A percentile compares a stretch with the other conserved stretches of the same genome.
These are phyloP conservation scores for Myriosclerotinia scirpicola DNA, from an alignment of 2,329 filamentous ascomycete species.

Conservation along the genomic window DNA sequence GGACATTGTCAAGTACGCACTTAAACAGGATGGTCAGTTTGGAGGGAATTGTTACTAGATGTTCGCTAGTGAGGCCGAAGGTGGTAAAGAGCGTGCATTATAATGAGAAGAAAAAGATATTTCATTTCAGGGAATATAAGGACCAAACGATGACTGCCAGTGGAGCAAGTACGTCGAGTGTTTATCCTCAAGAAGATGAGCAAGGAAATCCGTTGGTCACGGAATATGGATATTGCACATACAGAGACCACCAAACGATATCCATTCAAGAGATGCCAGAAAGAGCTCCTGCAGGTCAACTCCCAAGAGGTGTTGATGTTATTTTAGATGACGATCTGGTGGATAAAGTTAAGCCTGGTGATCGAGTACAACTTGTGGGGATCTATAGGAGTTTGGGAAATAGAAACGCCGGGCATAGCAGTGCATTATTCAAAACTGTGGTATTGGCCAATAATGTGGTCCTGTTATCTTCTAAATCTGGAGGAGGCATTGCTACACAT, in stretches of 20 bases:
- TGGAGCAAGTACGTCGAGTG: constrained; percentile 82
- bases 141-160: constrained; percentile 96
- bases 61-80: constrained; percentile 92
- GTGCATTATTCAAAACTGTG: constrained; percentile 90
- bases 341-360: constrained; percentile 90
- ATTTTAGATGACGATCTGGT: constrained; percentile 96
- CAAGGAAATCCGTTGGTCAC: constrained; percentile 89
- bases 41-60: constrained; percentile 96
- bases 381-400: constrained; percentile 94
- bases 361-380: constrained; percentile 94
- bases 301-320: constrained; percentile 93
- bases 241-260: constrained; percentile 94
- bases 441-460: constrained; percentile 95
- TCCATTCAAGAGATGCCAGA: constrained; percentile 99
- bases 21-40: constrained; percentile 97
- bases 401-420: constrained; percentile 85
- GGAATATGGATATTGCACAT: constrained; percentile 94
- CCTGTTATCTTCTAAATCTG: constrained; percentile 90
- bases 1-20: constrained; percentile 83
- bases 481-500: constrained; percentile 87
- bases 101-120: constrained; percentile 81
- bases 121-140: constrained; percentile 85
- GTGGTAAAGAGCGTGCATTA: constrained; percentile 98
- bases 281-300: constrained; percentile 88
- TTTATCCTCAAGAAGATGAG: constrained; percentile 92